A percentile compares a stretch with the other conserved stretches of the same genome.
Conservation (phyloP, 2,329 filamentous ascomycete species). For the Ophiostoma perfectum region DNA sequence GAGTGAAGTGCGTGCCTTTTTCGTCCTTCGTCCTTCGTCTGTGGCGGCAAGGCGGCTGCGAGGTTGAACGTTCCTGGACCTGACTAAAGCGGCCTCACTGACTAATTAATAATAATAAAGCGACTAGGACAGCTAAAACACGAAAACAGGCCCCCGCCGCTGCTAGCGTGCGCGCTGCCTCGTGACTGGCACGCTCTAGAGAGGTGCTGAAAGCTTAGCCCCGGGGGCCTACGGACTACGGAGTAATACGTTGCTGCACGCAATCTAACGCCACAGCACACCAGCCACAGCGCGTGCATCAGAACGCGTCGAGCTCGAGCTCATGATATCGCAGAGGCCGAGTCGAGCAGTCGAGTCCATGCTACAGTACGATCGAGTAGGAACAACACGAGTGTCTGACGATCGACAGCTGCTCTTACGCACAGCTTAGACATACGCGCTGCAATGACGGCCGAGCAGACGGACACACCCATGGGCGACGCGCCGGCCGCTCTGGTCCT, state of each 20-base stretch:
- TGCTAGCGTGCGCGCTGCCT: conserved; percentile 22
- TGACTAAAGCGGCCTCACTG: conserved; percentile 8
- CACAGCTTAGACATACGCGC: no score
- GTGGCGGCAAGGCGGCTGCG: neutral
- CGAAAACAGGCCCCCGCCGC: no score
- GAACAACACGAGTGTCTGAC: neutral
- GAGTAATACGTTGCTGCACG: neutral
- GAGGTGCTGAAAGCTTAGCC: neutral
- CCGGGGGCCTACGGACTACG: neutral
- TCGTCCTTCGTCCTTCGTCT: neutral
- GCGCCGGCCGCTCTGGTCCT: conserved; percentile 43
- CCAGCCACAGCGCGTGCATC: conserved; percentile 8
- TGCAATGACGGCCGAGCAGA: conserved; percentile 1
- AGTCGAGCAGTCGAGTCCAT: neutral
- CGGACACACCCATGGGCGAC: conserved; percentile 25
- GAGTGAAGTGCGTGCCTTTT: neutral
- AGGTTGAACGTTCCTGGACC: neutral
- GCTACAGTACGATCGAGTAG: neutral
- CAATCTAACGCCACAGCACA: neutral
- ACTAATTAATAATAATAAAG: conserved; percentile 3
- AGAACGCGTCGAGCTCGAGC: neutral
- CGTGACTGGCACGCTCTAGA: conserved; percentile 17
- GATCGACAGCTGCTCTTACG: no score
- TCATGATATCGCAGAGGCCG: neutral
- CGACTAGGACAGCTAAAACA: conserved; percentile 14